Percentiles rank a stretch among this genome's conserved stretches.
Conservation (phyloP, 306 rosid genomes). For the Delonix regia region DNA sequence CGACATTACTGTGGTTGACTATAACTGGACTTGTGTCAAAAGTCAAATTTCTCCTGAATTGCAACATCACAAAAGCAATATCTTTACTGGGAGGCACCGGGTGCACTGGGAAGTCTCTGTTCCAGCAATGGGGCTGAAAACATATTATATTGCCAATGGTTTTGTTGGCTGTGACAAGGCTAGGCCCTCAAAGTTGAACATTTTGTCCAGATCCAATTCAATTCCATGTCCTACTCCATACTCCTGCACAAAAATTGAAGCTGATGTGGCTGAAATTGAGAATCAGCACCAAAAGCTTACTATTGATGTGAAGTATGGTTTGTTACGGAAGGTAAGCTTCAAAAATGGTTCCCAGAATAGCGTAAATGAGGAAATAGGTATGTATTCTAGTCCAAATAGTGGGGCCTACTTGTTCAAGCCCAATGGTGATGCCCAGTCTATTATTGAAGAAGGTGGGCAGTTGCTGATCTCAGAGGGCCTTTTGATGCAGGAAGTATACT, state of each 20-base stretch:
- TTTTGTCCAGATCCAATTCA: conserved; percentile 58
- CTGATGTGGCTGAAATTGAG: conserved; percentile 63
- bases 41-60: conserved; percentile 93
- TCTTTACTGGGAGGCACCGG: conserved; percentile 87
- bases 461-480: conserved; percentile 74
- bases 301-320: conserved; percentile 68
- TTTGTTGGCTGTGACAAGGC: conserved; percentile 76
- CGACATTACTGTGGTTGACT: conserved; percentile 74
- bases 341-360: conserved; percentile 52
- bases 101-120: conserved; percentile 78
- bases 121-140: conserved; percentile 86
- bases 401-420: conserved; percentile 97
- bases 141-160: conserved; percentile 70
- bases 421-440: conserved; percentile 67
- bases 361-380: conserved; percentile 79
- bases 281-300: conserved; percentile 76
- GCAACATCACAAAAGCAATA: conserved; percentile 66
- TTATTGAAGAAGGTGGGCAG: conserved; percentile 71
- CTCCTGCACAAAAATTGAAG: conserved; percentile 62
- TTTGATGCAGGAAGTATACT: conserved; percentile 86
- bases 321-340: conserved; percentile 66
- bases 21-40: conserved; percentile 74
- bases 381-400: conserved; percentile 75
- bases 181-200: conserved; percentile 62
- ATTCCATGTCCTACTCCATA: conserved; percentile 75